phyloP scores from a whole-genome alignment of 176 grass and related monocot genomes.

The Panicum miliaceum region DNA sequence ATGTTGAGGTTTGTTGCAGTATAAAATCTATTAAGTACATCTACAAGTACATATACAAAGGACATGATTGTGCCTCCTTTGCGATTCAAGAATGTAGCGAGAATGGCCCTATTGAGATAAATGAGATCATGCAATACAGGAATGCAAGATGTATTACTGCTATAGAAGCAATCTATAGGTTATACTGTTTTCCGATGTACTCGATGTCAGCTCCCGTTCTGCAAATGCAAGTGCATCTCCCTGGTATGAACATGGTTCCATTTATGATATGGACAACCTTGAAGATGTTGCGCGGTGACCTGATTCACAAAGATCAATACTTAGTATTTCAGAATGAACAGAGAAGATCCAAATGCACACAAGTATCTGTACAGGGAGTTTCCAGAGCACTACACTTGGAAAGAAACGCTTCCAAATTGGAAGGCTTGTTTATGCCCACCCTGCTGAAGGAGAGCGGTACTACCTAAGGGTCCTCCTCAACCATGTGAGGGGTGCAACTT shows the following conservation, averaged over 20 bases:
- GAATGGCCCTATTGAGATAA: not conserved
- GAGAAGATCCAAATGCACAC: not conserved
- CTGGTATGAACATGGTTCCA: not conserved
- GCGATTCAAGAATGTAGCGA: accelerated
- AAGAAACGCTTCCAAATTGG: not conserved
- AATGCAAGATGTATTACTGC: not conserved
- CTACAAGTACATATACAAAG: not conserved
- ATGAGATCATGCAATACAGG: not conserved
- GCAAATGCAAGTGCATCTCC: not conserved
- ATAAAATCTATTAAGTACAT: not conserved
- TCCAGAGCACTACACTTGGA: not conserved
- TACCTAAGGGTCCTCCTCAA: not conserved
- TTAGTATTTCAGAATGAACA: not conserved
- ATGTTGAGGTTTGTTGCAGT: not conserved
- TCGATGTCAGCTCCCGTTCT: not conserved
- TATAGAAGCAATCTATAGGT: not conserved
- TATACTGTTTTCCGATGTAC: not conserved
- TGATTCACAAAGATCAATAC: not conserved
- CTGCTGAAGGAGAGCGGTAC: not conserved
- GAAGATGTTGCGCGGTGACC: not conserved
- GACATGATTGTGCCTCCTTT: not conserved
- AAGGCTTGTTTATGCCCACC: not conserved
- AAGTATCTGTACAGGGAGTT: not conserved
- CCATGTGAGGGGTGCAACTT: not conserved
- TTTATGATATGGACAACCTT: not conserved